phyloP scores from a whole-genome alignment of 805 yeast genomes.

The Candida cerambycidarum region DNA sequence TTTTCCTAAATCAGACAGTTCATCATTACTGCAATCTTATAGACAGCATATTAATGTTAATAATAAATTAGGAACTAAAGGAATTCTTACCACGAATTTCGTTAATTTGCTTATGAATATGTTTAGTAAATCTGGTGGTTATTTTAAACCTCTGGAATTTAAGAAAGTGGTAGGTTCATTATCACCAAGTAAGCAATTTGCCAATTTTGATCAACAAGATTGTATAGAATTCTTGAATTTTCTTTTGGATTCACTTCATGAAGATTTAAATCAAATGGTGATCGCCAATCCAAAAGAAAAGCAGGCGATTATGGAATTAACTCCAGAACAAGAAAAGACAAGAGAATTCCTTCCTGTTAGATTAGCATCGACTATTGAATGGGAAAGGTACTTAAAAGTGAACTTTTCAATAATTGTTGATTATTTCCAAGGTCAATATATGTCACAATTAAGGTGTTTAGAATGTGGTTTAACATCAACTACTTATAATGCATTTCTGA shows the following conservation, averaged over 20 bases:
- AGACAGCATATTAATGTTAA: constrained; percentile 66
- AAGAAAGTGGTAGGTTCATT: constrained; percentile 67
- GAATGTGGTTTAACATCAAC: constrained; percentile 77
- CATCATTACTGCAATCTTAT: constrained; percentile 45
- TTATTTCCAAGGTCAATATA: constrained; percentile 84
- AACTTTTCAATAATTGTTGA: constrained; percentile 81
- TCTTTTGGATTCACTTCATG: constrained; percentile 74
- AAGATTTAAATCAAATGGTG: constrained; percentile 72
- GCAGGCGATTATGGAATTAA: constrained; percentile 44
- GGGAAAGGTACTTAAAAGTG: constrained; percentile 82
- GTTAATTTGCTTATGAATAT: constrained; percentile 58
- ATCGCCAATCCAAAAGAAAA: constrained; percentile 30
- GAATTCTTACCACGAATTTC: constrained; percentile 69
- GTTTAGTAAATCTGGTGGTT: constrained; percentile 46
- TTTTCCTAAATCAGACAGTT: constrained; percentile 21
- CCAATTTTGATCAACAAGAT: constrained; percentile 76
- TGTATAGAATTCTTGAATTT: constrained; percentile 80
- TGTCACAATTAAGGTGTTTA: constrained; percentile 73
- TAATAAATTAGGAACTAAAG: constrained; percentile 78
- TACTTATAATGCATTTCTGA: constrained; percentile 80
- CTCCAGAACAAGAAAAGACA: constrained; percentile 62
- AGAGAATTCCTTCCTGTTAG: constrained; percentile 75
- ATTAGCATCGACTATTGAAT: constrained; percentile 82
- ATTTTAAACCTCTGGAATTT: constrained; percentile 61
- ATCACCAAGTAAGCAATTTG: constrained; percentile 58